Evolutionary conservation across 2,329 filamentous ascomycete genomes (phyloP), one percentile per base, ranked within the genome.

Genomic region (Tetracladium maxilliforme): DNA sequence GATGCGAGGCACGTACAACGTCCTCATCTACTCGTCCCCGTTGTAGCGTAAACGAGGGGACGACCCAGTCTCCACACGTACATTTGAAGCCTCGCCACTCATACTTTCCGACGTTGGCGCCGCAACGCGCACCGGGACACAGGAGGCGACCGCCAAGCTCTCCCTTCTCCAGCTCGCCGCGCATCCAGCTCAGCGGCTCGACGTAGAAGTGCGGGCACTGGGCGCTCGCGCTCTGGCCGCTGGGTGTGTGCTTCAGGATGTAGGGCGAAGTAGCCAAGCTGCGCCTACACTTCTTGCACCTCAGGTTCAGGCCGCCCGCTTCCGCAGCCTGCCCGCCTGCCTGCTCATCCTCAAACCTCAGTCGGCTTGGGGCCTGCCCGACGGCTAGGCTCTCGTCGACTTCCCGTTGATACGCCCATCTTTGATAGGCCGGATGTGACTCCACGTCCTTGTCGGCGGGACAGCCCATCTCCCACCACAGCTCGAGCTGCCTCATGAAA

Each of bases 11-110:
- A n/a, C n/a, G n/a, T 11, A n/a, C n/a, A n/a, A n/a, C n/a, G n/a
- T n/a, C n/a, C 40, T 92, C 76, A 47, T 95, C 90, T 19, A 94
- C 76, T 38, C 74, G 74, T 26, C 78, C 75, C 48, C 75, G 80
- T 27, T 83, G 76, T 32, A 95, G 58, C 32, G 79, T 87, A 46
- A 98, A 90, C 1, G 79, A 86, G 7, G 90, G 87, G 25, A 84
- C 80, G 13, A 94, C 65, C 87, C 90, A 95, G 33, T 76, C 71
- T 19, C 77, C 73, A 49, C 90, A 98, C 44, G 73, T 90, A 54
- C 90, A 98, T 47, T 73, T 74, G 63, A 94, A 77, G 10, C 90
- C 90, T 47, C 92, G 83, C 90, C 90, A 98, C 26, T 87, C 80
- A 45, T 94, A 98, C 40, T 90, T 80, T 19, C 90, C 90, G 23